Evolutionary conservation across 2,329 filamentous ascomycete genomes (phyloP), one percentile per base, ranked within the genome.

Genomic region (Aspergillus calidoustus): DNA sequence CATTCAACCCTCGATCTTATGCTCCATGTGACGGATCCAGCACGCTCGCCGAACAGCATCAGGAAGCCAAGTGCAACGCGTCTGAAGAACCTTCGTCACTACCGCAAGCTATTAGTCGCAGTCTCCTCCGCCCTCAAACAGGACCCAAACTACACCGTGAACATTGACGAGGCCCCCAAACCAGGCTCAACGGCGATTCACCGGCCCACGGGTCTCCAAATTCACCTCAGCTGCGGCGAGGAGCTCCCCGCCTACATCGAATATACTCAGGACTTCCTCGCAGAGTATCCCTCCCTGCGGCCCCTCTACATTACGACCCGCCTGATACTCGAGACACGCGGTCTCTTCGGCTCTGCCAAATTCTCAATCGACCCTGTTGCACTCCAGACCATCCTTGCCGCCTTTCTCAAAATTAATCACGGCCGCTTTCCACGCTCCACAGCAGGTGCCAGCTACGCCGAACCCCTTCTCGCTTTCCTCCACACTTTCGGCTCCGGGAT

Each of bases 341-440:
- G 77, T 25, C 70, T 88, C 2, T 78, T 79, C 34, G 80, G 83
- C 56, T 77, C 82, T 19, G 79, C 74, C 57, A 68, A 72, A 3
- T 81, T 81, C n/a, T 83, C 84, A 1, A 72, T 88, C 38, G 81
- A 80, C 17, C 81, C 84, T 0, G 86, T 88, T 68, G 76, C 80
- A 13, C 74, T 87, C 9, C 80, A 86, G 68, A 83, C 87, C 75
- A 83, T 88, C 78, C 72, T 88, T 19, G 81, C 84, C 15, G 83
- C 84, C 5, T 81, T 82, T 30, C 72, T 87, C 30, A 82, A 82
- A 64, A 76, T 82, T 63, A 74, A 73, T 34, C 74, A 78, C 31
- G 74, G 68, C 60, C 68, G 70, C 51, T 76, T 69, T 55, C 63
- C 64, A 47, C 68, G 68, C 1, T 5, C 9, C 34, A 4, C 13